Conservation (phyloP, 495 filamentous ascomycete species). For the Hyaloscypha hepaticicola region DNA sequence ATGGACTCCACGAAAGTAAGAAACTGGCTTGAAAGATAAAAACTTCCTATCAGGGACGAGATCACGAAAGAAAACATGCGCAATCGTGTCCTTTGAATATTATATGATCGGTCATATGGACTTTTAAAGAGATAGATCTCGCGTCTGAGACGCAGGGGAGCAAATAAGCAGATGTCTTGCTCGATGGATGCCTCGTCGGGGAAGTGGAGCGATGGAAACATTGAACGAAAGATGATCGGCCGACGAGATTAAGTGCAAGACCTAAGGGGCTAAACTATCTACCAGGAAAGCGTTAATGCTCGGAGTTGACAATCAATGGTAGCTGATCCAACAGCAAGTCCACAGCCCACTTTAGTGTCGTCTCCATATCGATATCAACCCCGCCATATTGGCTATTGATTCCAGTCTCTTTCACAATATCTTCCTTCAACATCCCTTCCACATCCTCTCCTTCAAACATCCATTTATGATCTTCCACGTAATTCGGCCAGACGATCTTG, state of each 20-base stretch:
- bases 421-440: constrained; percentile 48
- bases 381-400: constrained; percentile 44
- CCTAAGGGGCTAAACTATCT: too few species aligned
- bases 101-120: too few species aligned
- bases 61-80: too few species aligned
- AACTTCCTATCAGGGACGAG: background rate
- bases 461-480: constrained; percentile 73
- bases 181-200: too few species aligned
- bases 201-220: too few species aligned
- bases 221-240: too few species aligned
- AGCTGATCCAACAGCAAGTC: constrained; percentile 44
- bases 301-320: constrained; percentile 3
- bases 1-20: background rate
- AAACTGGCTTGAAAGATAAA: background rate
- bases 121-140: too few species aligned
- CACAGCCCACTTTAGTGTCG: constrained; percentile 55
- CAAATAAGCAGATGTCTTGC: too few species aligned
- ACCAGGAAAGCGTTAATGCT: background rate
- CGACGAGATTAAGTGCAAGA: too few species aligned
- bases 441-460: constrained; percentile 68
- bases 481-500: constrained; percentile 92
- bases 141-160: too few species aligned
- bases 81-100: too few species aligned
- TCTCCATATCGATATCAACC: constrained; percentile 49
- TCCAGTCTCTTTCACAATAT: constrained; percentile 41